These are phyloP conservation scores for Polytolypa hystricis DNA, from an alignment of 2,329 filamentous ascomycete genomes.

Conservation along the genomic window DNA sequence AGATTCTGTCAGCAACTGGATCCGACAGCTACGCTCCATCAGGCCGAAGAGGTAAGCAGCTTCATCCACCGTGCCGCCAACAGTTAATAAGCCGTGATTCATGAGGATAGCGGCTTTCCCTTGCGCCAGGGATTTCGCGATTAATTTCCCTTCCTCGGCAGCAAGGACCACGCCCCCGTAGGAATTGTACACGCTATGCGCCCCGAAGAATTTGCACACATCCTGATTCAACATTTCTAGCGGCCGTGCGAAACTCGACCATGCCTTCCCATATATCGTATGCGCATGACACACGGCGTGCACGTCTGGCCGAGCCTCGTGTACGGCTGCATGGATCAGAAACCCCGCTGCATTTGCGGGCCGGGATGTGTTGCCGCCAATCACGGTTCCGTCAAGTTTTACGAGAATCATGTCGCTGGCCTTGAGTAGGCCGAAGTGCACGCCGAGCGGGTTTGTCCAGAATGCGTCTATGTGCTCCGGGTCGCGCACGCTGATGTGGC, in stretches of 20 bases:
- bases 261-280: slow-evolving; percentile 36
- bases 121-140: slow-evolving; percentile 52
- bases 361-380: slow-evolving; percentile 13
- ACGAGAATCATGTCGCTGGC: slow-evolving; percentile 37
- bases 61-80: slow-evolving; percentile 62
- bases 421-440: slow-evolving; percentile 35
- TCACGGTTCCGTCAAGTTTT: slow-evolving; percentile 26
- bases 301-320: slow-evolving; percentile 45
- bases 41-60: slow-evolving; percentile 59
- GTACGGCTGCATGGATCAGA: slow-evolving; percentile 36
- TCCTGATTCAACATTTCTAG: slow-evolving; percentile 36
- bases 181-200: slow-evolving; percentile 53
- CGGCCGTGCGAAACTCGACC: slow-evolving; percentile 31
- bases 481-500: slow-evolving; percentile 34
- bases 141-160: slow-evolving; percentile 52
- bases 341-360: slow-evolving; percentile 38
- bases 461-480: slow-evolving; percentile 9
- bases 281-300: slow-evolving; percentile 37
- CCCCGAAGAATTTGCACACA: slow-evolving; percentile 53
- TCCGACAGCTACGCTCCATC: slow-evolving; percentile 56
- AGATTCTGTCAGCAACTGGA: slow-evolving; percentile 58
- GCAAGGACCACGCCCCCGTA: slow-evolving; percentile 55
- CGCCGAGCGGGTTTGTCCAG: slow-evolving; percentile 30
- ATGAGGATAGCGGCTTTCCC: slow-evolving; percentile 54
- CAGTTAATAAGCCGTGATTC: slow-evolving; percentile 63